Conservation (phyloP, 1,284 basidiomycete genomes). For the Mixia osmundae region DNA sequence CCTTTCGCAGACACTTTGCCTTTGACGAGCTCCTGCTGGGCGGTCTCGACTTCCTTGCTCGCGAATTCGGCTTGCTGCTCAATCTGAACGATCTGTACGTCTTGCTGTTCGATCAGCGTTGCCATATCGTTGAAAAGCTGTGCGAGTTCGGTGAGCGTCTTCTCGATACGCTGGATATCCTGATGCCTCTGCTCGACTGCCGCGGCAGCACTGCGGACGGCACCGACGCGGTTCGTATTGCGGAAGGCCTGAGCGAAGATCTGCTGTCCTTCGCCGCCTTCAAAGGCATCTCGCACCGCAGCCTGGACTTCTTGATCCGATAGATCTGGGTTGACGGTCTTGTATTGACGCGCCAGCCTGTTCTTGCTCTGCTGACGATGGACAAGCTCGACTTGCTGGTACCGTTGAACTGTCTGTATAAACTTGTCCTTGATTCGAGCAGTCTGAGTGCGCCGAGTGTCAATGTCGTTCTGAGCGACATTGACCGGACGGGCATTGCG, state of each 20-base stretch:
- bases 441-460: slow-evolving; percentile 1
- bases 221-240: slow-evolving; percentile 53
- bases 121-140: slow-evolving; percentile 63
- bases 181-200: slow-evolving; percentile 81
- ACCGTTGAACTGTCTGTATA: slow-evolving; percentile 27
- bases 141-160: slow-evolving; percentile 62
- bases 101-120: slow-evolving; percentile 46
- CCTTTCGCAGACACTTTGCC: slow-evolving; percentile 46
- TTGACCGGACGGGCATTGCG: too few relatives aligned
- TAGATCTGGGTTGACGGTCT: slow-evolving; percentile 84
- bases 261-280: slow-evolving; percentile 45
- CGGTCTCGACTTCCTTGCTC: slow-evolving; percentile 40
- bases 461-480: background rate
- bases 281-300: slow-evolving; percentile 45
- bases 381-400: slow-evolving; percentile 74
- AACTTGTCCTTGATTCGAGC: slow-evolving; percentile 15
- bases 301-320: slow-evolving; percentile 67
- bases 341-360: slow-evolving; percentile 82
- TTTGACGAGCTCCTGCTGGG: slow-evolving; percentile 36
- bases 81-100: slow-evolving; percentile 41
- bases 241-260: slow-evolving; percentile 71
- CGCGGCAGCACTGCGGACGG: slow-evolving; percentile 56
- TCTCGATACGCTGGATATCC: slow-evolving; percentile 67
- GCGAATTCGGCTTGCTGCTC: slow-evolving; percentile 38
- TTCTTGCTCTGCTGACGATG: slow-evolving; percentile 80